Base-by-base conservation (phyloP, 2,329 filamentous ascomycete genomes). In the Balansia obtecta region DNA sequence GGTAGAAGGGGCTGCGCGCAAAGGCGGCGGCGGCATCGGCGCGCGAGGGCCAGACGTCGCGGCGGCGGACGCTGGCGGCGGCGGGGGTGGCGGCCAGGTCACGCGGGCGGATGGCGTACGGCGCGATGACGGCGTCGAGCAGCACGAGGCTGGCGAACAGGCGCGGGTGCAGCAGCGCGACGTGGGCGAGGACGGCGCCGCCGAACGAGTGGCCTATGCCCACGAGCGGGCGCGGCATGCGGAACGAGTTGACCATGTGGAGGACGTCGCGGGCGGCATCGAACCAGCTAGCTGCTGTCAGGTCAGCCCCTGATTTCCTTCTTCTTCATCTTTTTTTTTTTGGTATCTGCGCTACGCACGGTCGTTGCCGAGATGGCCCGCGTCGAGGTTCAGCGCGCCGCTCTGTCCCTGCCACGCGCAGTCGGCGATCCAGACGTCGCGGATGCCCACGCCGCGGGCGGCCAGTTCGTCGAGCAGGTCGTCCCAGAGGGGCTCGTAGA, bases 401-500 rank as follows among this genome's bases (percentile, higher is more conserved):
- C 86, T 94, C 59, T 80, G 73, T 37, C 90, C 90, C 70, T 96
- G 87, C 63, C 88, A 83, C 32, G 87, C 82, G n/a, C 86, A 80
- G 68, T 97, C 91, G 54, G 88, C 83, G 58, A 95, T 93, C 86
- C 87, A 95, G 58, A 97, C 90, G 54, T 79, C 74, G 51, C 88
- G 79, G 58, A 97, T 87, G 2, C 76, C n/a, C n/a, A n/a, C n/a
- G n/a, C n/a, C n/a, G n/a, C n/a, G 74, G 58, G 94, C 79, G 16
- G 76, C 75, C 6, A 82, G 71, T 16, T 73, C 70, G 16, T 73
- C 67, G 57, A 86, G 72, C 1, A 96, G 71, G 48, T 95, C 88
- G 52, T 91, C 87, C 86, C 89, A 96, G 0, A 96, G 71, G 0
- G 91, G 86, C 60, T 96, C 90, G 62, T 96, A 96, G 2, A 96